Base-by-base conservation (phyloP, 805 yeast species). In the Pichia gijzeniarum region DNA sequence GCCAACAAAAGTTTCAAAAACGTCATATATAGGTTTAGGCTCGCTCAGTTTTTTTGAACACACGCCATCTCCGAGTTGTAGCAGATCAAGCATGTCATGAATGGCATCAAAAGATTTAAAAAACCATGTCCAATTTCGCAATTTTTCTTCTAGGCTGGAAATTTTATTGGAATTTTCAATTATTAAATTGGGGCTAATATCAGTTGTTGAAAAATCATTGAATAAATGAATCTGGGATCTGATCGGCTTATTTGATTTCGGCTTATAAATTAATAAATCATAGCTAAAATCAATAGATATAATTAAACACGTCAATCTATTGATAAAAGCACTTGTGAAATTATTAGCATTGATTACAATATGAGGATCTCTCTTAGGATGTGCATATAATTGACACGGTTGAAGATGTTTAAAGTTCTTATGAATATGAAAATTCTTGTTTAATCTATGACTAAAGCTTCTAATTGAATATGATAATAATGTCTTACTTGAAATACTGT, bases 1-100 rank as follows among this genome's bases (percentile, higher is more conserved):
- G 3, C 61, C 61, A 12, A 60, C 50, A 13, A 53, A 41, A 1
- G 58, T 49, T 19, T 51, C 55, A 14, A 51, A 45, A 17, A 45
- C 45, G n/a, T 46, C 49, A 38, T 38, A 49, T 32, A 42, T 48
- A 47, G 45, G 42, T 35, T n/a, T 20, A 5, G 40, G 36, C 9
- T 30, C 40, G 19, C 27, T 3, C 8, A 41, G 22, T 7, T 32
- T 38, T 34, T 36, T 27, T 12, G 51, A 60, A n/a, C 64, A 55
- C 7, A 59, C 56, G 10, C 73, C 74, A 46, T 62, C 59, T 4
- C 72, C 75, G 8, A 72, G 41, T 41, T 70, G 72, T 16, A 73
- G 45, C 19, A 70, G 44, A 12, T 60, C 51, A 6, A 68, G 59
- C 12, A 65, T 53, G 9, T 64, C 66, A 28, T 59, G 49, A 1